Base-by-base conservation (phyloP, 2,329 filamentous ascomycete genomes). In the Neonectria neomacrospora region DNA sequence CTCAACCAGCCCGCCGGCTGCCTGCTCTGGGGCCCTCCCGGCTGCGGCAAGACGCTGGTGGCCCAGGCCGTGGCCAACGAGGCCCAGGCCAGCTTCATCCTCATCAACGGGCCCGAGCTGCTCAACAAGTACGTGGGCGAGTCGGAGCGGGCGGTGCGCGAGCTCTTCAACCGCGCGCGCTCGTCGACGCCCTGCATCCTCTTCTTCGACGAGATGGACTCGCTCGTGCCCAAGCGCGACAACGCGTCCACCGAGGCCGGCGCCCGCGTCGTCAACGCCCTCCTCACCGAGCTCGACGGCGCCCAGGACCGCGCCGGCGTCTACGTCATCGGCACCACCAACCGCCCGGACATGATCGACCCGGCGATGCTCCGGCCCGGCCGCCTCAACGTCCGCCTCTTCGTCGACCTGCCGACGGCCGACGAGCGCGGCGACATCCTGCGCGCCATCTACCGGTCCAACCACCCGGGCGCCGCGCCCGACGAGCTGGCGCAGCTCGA, bases 111-210 rank as follows among this genome's bases (percentile, higher is more conserved):
- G 0, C 96, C 96, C 0, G 96, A 99, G 77, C 84, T 99, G 10
- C 86, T 99, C 48, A 98, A 98, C 83, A 99, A 98, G 79, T 99
- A 95, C 76, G 94, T 99, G 10, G 96, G 96, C 69, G 96, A 99
- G 79, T 96, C 93, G 7, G 96, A 99, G 80, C 91, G 95, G 11
- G 93, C 94, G 0, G 91, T 99, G 1, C 90, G 96, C 22, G 93
- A 97, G 76, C 91, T 98, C 0, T 99, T 99, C 78, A 88, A 90
- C 67, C 90, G 95, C 16, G 96, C 96, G 1, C 88, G 94, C 54
- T 91, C 91, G 1, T 95, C 91, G 8, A 87, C 94, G 0, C 96
- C 96, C 1, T 98, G 95, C 75, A 93, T 99, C 58, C 90, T 99
- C 62, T 98, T 99, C 86, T 98, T 99, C 75, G 96, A 99, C 76